Conservation (phyloP, 1,284 basidiomycete genomes). For the Apiotrichum mycotoxinovorans region DNA sequence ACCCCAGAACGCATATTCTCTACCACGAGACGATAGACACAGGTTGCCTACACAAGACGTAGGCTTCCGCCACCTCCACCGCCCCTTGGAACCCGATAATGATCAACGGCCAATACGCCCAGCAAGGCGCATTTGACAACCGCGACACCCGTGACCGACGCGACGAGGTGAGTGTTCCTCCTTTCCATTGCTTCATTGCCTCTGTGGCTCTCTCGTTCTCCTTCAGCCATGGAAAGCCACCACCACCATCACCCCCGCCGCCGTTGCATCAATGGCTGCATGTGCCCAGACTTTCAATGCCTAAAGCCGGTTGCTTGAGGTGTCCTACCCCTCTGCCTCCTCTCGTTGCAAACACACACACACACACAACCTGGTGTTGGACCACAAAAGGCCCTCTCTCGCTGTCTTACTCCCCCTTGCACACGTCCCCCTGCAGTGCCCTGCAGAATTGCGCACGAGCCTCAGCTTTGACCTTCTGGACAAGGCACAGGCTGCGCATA, state of each 20-base stretch:
- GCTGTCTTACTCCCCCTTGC: too few species aligned
- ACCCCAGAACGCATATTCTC: not conserved
- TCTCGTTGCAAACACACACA: too few species aligned
- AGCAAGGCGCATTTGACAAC: slow-evolving; percentile 9
- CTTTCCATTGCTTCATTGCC: not conserved
- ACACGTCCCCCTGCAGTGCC: too few species aligned
- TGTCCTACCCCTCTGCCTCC: too few species aligned
- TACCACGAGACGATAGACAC: not conserved
- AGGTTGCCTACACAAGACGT: not conserved
- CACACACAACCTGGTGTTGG: too few species aligned
- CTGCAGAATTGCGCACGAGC: too few species aligned
- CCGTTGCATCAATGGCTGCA: too few species aligned
- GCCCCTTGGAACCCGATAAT: not conserved
- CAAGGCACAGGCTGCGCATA: too few species aligned
- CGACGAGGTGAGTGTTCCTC: slow-evolving; percentile 15
- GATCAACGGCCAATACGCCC: slow-evolving; percentile 14
- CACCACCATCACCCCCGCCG: not conserved
- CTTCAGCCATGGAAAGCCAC: not conserved
- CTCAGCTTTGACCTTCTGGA: too few species aligned
- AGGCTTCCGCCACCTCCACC: slow-evolving; percentile 2
- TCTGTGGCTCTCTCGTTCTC: not conserved
- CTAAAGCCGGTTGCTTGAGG: not conserved
- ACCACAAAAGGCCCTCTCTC: too few species aligned
- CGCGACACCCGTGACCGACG: slow-evolving; percentile 10
- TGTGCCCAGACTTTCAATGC: not conserved